These are phyloP conservation scores for Arthrobotrys sinensis DNA, from an alignment of 2,329 filamentous ascomycete genomes.

Conservation along the genomic window DNA sequence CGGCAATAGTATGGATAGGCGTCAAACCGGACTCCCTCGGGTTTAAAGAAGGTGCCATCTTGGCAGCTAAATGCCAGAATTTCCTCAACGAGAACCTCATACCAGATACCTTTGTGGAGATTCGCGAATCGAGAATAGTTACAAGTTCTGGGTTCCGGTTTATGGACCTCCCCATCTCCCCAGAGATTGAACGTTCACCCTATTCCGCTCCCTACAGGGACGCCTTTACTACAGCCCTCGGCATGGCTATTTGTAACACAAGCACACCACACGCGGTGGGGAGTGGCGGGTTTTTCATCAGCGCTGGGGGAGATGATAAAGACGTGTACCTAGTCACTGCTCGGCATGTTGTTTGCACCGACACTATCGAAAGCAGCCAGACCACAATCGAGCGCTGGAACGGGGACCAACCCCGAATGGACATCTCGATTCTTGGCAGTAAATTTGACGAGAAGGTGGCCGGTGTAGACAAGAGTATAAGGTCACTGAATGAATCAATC, in stretches of 20 bases:
- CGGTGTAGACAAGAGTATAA: too few relatives aligned
- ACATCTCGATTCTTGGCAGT: too few relatives aligned
- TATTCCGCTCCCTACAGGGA: neutral
- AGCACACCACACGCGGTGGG: neutral
- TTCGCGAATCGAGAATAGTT: neutral
- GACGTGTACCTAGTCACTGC: constrained; percentile 11
- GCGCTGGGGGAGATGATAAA: constrained; percentile 2
- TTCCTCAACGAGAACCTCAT: neutral
- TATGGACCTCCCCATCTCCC: neutral
- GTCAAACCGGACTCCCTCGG: neutral
- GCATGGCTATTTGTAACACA: neutral
- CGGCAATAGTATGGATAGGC: constrained; percentile 17
- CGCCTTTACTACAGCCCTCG: constrained; percentile 3
- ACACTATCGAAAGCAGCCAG: too few relatives aligned
- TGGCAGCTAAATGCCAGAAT: neutral
- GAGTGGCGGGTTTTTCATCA: constrained; percentile 13
- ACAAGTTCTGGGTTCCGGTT: constrained; percentile 2
- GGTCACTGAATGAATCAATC: too few relatives aligned
- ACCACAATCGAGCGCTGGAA: too few relatives aligned
- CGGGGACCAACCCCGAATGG: too few relatives aligned
- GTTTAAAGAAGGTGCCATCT: neutral
- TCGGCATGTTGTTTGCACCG: neutral
- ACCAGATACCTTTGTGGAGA: constrained; percentile 8
- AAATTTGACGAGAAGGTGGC: too few relatives aligned
- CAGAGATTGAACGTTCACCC: neutral